Conservation (phyloP, 208 protist species). For the Naegleria fowleri region DNA sequence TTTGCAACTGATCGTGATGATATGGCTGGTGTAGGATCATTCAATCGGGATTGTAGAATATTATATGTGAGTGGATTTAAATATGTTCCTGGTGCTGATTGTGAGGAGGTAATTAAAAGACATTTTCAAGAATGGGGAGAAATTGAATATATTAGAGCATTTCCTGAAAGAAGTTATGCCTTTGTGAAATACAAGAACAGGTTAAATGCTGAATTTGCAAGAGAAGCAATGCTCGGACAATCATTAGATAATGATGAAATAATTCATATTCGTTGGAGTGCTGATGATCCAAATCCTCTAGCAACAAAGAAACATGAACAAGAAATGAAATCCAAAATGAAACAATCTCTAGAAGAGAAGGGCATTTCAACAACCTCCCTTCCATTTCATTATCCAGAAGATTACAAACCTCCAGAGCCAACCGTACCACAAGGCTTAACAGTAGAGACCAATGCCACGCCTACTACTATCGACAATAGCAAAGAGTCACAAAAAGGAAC, state of each 20-base stretch:
- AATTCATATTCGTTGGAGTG: not conserved
- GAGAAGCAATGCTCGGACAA: conserved; percentile 10
- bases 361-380: not conserved
- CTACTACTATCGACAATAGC: not conserved
- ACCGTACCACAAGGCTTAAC: not conserved
- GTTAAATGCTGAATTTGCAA: conserved; percentile 8
- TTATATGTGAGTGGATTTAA: not conserved
- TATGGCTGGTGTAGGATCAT: conserved; percentile 7
- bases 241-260: conserved; percentile 3
- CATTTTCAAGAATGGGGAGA: conserved; percentile 27
- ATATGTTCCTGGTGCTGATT: not conserved
- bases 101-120: not conserved
- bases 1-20: conserved; percentile 19
- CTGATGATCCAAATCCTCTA: conserved; percentile 14
- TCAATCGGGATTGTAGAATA: conserved; percentile 15
- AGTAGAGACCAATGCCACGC: not conserved
- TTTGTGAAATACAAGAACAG: conserved; percentile 23
- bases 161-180: conserved; percentile 8
- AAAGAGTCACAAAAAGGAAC: not conserved
- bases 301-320: not conserved
- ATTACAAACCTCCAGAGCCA: not conserved
- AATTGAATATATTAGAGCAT: conserved; percentile 24
- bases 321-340: not conserved
- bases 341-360: not conserved
- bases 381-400: not conserved